Evolutionary conservation across 768 basidiomycete species (phyloP).

Genomic region (Austroboletus festivus): DNA sequence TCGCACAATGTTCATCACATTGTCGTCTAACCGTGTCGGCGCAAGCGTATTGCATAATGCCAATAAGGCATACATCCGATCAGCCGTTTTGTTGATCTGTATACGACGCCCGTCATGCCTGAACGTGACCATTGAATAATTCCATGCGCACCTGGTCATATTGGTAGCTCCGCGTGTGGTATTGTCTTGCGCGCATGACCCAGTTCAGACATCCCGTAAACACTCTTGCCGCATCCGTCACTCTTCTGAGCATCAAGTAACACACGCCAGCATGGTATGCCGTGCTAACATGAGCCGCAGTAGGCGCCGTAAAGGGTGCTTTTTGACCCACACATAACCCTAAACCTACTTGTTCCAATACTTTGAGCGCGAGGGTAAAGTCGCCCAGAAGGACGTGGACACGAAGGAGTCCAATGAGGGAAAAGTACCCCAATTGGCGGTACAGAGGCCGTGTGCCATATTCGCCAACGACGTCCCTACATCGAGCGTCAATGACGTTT

Average conservation of each 20-base stretch:
- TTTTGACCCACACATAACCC: conserved; percentile 90
- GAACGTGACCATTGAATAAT: neutral
- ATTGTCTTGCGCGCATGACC: conserved; percentile 93
- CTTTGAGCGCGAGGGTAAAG: conserved; percentile 90
- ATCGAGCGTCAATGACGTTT: conserved; percentile 1
- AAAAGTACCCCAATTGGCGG: conserved; percentile 95
- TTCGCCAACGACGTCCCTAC: conserved; percentile 82
- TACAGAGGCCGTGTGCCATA: conserved; percentile 90
- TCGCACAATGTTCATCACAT: conserved; percentile 88
- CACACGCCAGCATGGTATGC: conserved; percentile 97
- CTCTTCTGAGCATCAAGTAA: conserved; percentile 92
- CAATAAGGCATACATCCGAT: conserved; percentile 95
- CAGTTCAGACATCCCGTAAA: conserved; percentile 93
- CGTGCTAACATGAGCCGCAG: conserved; percentile 93
- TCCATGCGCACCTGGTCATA: conserved; percentile 74
- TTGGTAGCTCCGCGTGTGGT: conserved; percentile 94
- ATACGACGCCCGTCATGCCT: too few relatives aligned
- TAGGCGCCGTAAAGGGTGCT: conserved; percentile 90
- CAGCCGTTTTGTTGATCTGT: conserved; percentile 95
- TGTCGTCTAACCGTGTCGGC: conserved; percentile 90
- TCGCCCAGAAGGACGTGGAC: conserved; percentile 97
- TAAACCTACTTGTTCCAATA: conserved; percentile 92
- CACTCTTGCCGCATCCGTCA: conserved; percentile 92
- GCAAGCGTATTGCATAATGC: conserved; percentile 92
- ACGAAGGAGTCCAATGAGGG: conserved; percentile 89